phyloP scores from a whole-genome alignment of 129 eudicot species.

The Arctium lappa region DNA sequence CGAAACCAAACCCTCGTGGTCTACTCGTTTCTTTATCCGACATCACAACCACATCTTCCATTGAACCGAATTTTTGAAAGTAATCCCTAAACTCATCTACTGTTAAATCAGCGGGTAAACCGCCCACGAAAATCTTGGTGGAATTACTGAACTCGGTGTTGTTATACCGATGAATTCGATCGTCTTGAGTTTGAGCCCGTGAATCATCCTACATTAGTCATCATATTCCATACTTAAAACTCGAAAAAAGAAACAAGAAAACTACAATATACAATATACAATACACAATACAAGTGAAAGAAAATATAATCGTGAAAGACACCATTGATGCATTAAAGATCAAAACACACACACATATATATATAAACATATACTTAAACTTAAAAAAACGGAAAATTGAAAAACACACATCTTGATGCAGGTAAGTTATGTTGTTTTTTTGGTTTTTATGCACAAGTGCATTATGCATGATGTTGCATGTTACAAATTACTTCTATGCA shows the following conservation, averaged over 20 bases:
- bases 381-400: too few species aligned
- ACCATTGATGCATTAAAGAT: neutral
- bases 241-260: conserved; percentile 3
- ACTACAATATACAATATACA: neutral
- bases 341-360: neutral
- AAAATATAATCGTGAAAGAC: neutral
- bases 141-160: neutral
- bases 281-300: neutral
- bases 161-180: neutral
- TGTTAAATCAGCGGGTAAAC: conserved; percentile 27
- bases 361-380: too few species aligned
- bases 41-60: conserved; percentile 30
- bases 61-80: conserved; percentile 28
- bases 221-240: neutral
- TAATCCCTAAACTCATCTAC: conserved; percentile 21
- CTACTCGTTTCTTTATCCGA: conserved; percentile 5
- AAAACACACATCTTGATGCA: too few species aligned
- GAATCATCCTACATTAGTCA: conserved; percentile 21
- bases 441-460: too few species aligned
- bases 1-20: conserved; percentile 40
- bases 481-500: too few species aligned
- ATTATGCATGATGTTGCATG: too few species aligned
- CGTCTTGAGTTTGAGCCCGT: conserved; percentile 6
- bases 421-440: too few species aligned
- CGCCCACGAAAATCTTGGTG: conserved; percentile 34